These are phyloP conservation scores for Chalaropsis ovoidea DNA, from an alignment of 2,329 filamentous ascomycete genomes.

Conservation along the genomic window DNA sequence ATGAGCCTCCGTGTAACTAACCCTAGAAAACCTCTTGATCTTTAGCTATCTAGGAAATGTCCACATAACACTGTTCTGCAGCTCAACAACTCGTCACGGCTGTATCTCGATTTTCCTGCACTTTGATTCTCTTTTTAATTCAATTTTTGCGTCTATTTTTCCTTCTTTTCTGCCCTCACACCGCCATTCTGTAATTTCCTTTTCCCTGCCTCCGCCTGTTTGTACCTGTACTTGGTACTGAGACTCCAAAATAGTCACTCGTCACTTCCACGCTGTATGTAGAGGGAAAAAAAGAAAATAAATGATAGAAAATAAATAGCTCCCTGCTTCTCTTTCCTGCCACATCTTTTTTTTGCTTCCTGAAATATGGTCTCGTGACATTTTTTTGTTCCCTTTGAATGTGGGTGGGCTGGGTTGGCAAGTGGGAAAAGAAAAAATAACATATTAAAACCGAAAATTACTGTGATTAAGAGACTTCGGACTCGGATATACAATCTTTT, in stretches of 20 bases:
- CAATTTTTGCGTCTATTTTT: neutral
- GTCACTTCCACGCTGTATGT: too few species aligned
- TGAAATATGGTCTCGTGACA: neutral
- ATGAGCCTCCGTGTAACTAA: too few species aligned
- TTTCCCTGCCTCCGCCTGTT: neutral
- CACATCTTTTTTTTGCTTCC: neutral
- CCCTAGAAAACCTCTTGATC: too few species aligned
- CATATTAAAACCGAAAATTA: too few species aligned
- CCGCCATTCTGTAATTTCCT: neutral
- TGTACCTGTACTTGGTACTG: neutral
- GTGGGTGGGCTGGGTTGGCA: neutral
- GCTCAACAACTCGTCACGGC: too few species aligned
- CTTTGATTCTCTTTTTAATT: neutral
- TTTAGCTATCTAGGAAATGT: too few species aligned
- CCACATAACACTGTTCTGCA: too few species aligned
- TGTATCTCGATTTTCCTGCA: too few species aligned
- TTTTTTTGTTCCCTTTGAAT: neutral
- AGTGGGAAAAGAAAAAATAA: too few species aligned
- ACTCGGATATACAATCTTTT: too few species aligned
- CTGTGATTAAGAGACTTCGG: too few species aligned
- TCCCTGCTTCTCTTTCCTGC: neutral
- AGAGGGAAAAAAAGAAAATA: neutral
- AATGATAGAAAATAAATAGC: neutral
- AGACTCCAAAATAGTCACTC: too few species aligned
- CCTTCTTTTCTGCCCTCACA: constrained; percentile 1